Conservation (phyloP, 345 rosid species). For the Raphanus raphanistrum region DNA sequence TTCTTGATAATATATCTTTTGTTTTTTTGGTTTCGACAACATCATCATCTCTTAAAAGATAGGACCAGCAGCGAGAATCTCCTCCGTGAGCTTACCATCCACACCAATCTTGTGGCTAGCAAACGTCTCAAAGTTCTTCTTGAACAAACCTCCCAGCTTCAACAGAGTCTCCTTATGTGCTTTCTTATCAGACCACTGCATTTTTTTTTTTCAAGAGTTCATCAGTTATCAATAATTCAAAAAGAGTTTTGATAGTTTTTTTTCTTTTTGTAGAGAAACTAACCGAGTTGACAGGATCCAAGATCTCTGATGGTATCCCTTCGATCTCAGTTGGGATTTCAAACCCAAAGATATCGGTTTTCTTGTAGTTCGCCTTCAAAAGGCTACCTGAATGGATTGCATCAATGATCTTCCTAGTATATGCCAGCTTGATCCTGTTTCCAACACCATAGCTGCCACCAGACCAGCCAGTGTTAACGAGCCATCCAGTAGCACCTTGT, state of each 20-base stretch:
- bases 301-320: conserved; percentile 85
- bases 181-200: conserved; percentile 82
- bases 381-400: conserved; percentile 85
- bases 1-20: background rate
- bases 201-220: background rate
- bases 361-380: conserved; percentile 64
- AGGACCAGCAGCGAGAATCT: conserved; percentile 91
- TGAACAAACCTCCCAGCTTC: conserved; percentile 88
- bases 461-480: conserved; percentile 97
- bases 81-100: conserved; percentile 69
- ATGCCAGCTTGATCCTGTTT: conserved; percentile 76
- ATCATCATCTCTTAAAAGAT: conserved; percentile 38
- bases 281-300: conserved; percentile 76
- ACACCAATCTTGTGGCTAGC: conserved; percentile 75
- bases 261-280: conserved; percentile 34
- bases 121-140: conserved; percentile 74
- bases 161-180: conserved; percentile 73
- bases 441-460: conserved; percentile 95
- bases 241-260: background rate
- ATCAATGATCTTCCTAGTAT: conserved; percentile 87
- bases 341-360: conserved; percentile 77
- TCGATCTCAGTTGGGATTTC: conserved; percentile 75
- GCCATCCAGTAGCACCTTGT: conserved; percentile 97
- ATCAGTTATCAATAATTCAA: background rate
- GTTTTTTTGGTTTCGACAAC: background rate